Evolutionary conservation across 768 basidiomycete genomes (phyloP).

Genomic region (Psilocybe tampanensis): DNA sequence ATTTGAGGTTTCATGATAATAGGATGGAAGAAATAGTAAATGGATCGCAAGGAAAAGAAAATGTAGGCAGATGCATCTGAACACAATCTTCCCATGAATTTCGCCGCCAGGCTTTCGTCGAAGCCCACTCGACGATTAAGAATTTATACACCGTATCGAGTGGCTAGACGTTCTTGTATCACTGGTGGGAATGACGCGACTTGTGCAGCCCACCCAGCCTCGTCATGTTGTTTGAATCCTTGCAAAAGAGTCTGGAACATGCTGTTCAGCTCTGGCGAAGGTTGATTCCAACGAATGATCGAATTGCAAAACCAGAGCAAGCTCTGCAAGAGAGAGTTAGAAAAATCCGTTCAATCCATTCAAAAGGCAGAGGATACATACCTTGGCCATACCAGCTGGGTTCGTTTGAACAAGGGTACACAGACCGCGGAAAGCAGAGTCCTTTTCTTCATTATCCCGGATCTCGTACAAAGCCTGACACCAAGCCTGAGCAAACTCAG

Average conservation of each 20-base stretch:
- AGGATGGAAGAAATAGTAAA: conserved; percentile 5
- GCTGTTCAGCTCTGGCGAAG: conserved; percentile 85
- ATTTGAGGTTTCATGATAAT: conserved; percentile 4
- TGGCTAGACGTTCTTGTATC: conserved; percentile 84
- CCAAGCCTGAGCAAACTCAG: conserved; percentile 94
- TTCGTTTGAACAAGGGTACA: conserved; percentile 96
- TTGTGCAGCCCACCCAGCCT: conserved; percentile 84
- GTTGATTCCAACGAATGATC: conserved; percentile 92
- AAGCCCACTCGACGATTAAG: background rate
- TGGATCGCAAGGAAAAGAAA: background rate
- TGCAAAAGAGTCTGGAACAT: conserved; percentile 93
- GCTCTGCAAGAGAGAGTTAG: conserved; percentile 56
- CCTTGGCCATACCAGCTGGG: conserved; percentile 92
- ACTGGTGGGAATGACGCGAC: conserved; percentile 82
- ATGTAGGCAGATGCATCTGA: background rate
- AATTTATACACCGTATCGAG: conserved; percentile 82
- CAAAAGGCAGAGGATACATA: conserved; percentile 35
- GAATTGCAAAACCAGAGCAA: conserved; percentile 98
- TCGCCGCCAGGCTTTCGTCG: background rate
- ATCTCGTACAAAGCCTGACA: conserved; percentile 97
- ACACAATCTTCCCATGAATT: background rate
- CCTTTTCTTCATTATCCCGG: conserved; percentile 99
- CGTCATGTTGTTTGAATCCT: conserved; percentile 89
- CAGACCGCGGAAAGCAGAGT: conserved; percentile 96
- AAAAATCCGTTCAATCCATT: conserved; percentile 1